Percentiles rank a stretch among this genome's conserved stretches.
These are phyloP conservation scores for Colletotrichum sp. DNA, from an alignment of 2,329 filamentous ascomycete species.

Conservation along the genomic window DNA sequence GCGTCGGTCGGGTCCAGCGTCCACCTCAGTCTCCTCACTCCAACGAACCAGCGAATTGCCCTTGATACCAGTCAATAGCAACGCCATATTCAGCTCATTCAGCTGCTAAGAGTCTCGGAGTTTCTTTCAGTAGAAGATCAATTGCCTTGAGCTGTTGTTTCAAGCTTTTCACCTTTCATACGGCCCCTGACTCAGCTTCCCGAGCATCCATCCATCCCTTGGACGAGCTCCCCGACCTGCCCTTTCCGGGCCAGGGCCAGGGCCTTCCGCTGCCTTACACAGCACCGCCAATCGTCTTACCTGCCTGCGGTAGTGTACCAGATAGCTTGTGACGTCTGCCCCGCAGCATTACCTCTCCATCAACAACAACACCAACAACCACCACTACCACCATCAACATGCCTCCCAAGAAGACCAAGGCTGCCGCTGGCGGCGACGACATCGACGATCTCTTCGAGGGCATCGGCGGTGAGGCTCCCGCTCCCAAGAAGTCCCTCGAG, in stretches of 20 bases:
- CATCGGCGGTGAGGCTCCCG: slow-evolving; percentile 58
- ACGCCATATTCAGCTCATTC: neutral
- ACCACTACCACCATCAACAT: slow-evolving; percentile 38
- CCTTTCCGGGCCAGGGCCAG: neutral
- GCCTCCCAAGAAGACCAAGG: slow-evolving; percentile 66
- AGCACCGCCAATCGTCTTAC: neutral
- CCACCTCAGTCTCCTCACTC: neutral
- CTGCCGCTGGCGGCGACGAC: slow-evolving; percentile 62
- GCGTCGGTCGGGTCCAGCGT: neutral
- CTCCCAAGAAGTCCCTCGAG: slow-evolving; percentile 50
- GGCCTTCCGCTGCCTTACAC: neutral
- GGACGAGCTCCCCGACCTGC: neutral
- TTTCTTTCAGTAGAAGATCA: neutral
- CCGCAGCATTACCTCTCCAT: slow-evolving; percentile 6
- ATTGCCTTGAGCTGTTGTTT: neutral
- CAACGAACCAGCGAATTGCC: neutral
- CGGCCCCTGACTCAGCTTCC: slow-evolving; percentile 16
- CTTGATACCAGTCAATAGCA: neutral
- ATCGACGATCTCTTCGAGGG: slow-evolving; percentile 70
- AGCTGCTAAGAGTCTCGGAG: neutral
- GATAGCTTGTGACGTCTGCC: slow-evolving; percentile 12
- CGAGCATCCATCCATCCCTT: neutral
- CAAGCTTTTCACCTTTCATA: neutral
- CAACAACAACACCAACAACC: neutral
- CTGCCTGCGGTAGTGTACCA: neutral